These are phyloP conservation scores for Termitomyces sp. DNA, from an alignment of 768 basidiomycete genomes.

Conservation along the genomic window DNA sequence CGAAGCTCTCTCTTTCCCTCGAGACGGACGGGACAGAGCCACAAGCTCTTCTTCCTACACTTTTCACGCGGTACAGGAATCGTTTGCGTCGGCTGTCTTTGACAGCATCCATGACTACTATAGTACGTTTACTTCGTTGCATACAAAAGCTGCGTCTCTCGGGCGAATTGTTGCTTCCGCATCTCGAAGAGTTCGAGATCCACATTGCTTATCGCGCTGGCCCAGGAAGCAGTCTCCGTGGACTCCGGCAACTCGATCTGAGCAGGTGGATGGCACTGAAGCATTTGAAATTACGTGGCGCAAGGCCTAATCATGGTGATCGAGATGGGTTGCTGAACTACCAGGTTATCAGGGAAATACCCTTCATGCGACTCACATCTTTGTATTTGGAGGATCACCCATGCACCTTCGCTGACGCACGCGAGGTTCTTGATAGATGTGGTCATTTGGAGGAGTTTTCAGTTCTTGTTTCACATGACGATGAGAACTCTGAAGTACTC, in stretches of 20 bases:
- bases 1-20: neutral
- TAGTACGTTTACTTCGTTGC: neutral
- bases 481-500: neutral
- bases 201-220: neutral
- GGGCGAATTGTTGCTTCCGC: neutral
- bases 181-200: neutral
- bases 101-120: neutral
- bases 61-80: neutral
- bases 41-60: neutral
- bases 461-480: neutral
- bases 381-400: neutral
- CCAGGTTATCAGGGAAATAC: neutral
- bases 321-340: neutral
- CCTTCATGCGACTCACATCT: neutral
- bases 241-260: neutral
- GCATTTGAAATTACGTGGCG: neutral
- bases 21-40: constrained; percentile 1
- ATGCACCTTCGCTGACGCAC: neutral
- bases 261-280: neutral
- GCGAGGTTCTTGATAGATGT: neutral
- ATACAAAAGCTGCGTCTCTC: neutral
- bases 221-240: neutral
- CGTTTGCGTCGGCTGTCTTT: neutral
- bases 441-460: neutral
- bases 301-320: too few species aligned